A percentile compares a stretch with the other conserved stretches of the same genome.
Conservation (phyloP, 805 yeast genomes). For the Limtongia smithiae region DNA sequence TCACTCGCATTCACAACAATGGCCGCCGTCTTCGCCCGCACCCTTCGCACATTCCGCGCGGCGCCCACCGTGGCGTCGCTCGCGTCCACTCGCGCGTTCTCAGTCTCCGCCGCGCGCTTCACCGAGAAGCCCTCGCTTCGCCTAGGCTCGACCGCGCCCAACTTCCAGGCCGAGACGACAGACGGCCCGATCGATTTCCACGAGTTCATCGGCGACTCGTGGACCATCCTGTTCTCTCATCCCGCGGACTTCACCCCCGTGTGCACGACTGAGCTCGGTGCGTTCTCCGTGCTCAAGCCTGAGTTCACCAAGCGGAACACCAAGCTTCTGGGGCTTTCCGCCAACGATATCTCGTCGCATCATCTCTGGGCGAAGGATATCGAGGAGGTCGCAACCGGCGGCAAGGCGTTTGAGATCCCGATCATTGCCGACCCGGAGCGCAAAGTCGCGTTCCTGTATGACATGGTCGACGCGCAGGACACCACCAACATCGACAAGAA, state of each 20-base stretch:
- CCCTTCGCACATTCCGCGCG: neutral
- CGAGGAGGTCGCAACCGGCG: slow-evolving; percentile 69
- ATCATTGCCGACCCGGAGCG: slow-evolving; percentile 84
- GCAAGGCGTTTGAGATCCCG: slow-evolving; percentile 77
- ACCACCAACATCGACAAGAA: slow-evolving; percentile 61
- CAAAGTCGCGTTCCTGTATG: slow-evolving; percentile 78
- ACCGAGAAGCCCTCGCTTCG: slow-evolving; percentile 48
- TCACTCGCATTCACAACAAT: too few relatives aligned
- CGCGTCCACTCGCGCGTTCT: neutral
- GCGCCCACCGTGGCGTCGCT: neutral
- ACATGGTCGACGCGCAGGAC: slow-evolving; percentile 84
- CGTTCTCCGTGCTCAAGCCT: slow-evolving; percentile 82
- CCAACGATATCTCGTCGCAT: slow-evolving; percentile 78
- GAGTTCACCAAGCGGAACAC: slow-evolving; percentile 82
- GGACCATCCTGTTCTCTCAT: slow-evolving; percentile 89
- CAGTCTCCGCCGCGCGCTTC: neutral
- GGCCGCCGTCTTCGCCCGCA: too few relatives aligned
- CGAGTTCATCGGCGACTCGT: slow-evolving; percentile 76
- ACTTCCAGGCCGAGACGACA: slow-evolving; percentile 80
- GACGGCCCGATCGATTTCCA: slow-evolving; percentile 83
- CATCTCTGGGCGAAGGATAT: slow-evolving; percentile 86
- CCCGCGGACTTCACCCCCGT: slow-evolving; percentile 98
- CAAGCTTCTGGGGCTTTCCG: slow-evolving; percentile 86
- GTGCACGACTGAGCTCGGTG: slow-evolving; percentile 94
- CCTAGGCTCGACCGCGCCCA: slow-evolving; percentile 77